Conservation (phyloP, 805 yeast species). For the Starmerella apicola region DNA sequence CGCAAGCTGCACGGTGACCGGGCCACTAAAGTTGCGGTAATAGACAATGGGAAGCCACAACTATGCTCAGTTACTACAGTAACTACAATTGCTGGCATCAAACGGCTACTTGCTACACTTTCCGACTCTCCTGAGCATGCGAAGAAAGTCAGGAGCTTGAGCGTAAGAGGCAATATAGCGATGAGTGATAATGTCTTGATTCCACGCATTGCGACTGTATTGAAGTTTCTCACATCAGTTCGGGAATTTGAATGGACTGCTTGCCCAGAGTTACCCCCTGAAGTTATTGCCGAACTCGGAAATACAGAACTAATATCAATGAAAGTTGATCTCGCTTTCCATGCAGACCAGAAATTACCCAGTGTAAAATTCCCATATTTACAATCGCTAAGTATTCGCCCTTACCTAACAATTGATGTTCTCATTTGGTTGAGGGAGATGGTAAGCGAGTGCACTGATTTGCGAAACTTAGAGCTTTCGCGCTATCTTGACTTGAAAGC, state of each 20-base stretch:
- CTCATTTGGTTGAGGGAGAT: constrained; percentile 18
- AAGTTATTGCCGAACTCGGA: constrained; percentile 16
- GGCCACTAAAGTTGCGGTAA: constrained; percentile 1
- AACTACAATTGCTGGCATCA: constrained; percentile 26
- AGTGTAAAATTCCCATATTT: constrained; percentile 15
- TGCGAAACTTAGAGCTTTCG: constrained; percentile 19
- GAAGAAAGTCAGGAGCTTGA: constrained; percentile 15
- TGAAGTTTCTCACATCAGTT: constrained; percentile 20
- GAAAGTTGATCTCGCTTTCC: constrained; percentile 18
- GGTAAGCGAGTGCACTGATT: constrained; percentile 7
- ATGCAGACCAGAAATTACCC: constrained; percentile 17
- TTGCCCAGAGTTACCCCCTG: constrained; percentile 25
- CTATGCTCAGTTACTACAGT: constrained; percentile 20
- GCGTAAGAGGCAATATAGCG: constrained; percentile 18
- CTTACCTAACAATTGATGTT: constrained; percentile 18
- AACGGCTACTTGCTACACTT: constrained; percentile 23
- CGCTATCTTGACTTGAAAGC: constrained; percentile 18
- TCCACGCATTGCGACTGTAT: constrained; percentile 14
- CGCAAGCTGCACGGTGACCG: constrained; percentile 20
- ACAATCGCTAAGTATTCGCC: constrained; percentile 19
- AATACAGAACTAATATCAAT: constrained; percentile 9
- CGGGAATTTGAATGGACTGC: constrained; percentile 26
- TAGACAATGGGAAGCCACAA: not conserved
- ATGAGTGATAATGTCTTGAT: constrained; percentile 24
- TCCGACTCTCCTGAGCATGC: constrained; percentile 11